Evolutionary conservation across 2,329 filamentous ascomycete genomes (phyloP).

Genomic region (Claviceps arundinis): DNA sequence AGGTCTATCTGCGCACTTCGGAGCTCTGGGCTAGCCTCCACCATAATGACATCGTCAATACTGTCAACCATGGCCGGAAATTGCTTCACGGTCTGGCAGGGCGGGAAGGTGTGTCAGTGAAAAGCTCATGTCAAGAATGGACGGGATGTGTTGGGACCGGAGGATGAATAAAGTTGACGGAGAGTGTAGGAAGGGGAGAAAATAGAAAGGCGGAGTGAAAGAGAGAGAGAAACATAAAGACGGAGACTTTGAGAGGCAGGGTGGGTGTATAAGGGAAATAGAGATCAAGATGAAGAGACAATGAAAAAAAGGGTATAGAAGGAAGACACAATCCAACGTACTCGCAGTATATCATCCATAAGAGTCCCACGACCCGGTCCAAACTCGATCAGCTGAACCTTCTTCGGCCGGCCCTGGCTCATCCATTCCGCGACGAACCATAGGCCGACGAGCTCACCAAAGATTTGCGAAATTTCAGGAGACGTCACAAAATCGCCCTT

Average conservation of each 20-base stretch:
- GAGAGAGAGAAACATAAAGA: not conserved
- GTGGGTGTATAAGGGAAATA: too few relatives aligned
- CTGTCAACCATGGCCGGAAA: conserved; percentile 67
- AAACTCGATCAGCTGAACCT: conserved; percentile 81
- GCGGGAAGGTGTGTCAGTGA: not conserved
- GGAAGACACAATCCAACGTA: conserved; percentile 27
- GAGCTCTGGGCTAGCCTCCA: conserved; percentile 80
- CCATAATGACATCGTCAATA: conserved; percentile 80
- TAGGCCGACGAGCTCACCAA: conserved; percentile 84
- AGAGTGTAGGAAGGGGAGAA: not conserved
- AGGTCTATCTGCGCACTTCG: conserved; percentile 65
- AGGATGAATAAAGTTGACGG: not conserved
- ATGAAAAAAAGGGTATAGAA: too few relatives aligned
- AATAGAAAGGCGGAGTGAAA: conserved; percentile 5
- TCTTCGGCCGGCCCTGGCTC: conserved; percentile 61
- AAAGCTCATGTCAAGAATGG: not conserved
- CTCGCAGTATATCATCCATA: conserved; percentile 91
- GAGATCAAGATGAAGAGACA: too few relatives aligned
- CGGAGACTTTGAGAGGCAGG: too few relatives aligned
- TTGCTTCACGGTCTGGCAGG: conserved; percentile 58
- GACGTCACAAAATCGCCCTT: conserved; percentile 95
- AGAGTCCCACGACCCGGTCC: conserved; percentile 88
- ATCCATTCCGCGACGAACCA: conserved; percentile 98
- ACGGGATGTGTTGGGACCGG: not conserved
- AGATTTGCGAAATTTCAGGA: conserved; percentile 93